Base-by-base conservation (phyloP, 202 grass and related monocot genomes). In the Carex arenaria region DNA sequence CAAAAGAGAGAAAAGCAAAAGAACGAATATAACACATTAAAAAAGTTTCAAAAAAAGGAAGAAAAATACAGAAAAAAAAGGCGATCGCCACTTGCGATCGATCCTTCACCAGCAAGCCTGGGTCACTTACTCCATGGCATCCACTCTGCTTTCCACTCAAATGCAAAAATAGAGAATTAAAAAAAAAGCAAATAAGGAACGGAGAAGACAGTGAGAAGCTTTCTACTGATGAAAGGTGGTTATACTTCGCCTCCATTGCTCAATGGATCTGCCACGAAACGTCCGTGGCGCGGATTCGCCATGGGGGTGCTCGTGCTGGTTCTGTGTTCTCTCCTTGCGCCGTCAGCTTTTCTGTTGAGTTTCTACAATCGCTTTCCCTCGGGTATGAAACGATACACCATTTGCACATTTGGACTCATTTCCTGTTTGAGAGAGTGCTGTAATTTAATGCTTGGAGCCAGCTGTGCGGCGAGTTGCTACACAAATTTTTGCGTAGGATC, bases 261-360 rank as follows among this genome's bases (percentile, higher is more conserved):
- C 13, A 9, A 75, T 38, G 31, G 71, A 84, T 23, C 61, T 56
- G 36, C 63, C 7, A 63, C 90, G 62, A 95, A 92, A 86, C 86
- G 93, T 79, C 85, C 89, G 1, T 92, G 90, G 85, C 82, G 43
- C 2, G 86, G 67, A 32, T 86, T 89, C 6, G 90, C 88, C 11
- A 81, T 85, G 28, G 90, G 86, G 3, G 90, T 92, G 67, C 90
- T 89, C 54, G 88, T 85, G 38, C 82, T 94, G 1, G 88, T 94
- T 32, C 54, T 92, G 82, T 92, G 85, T 77, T 94, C 90, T 42
- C 60, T 90, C 45, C 86, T 94, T 15, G 86, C 91, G 14, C 86
- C 90, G 0, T 87, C 91, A 34, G 87, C 79, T 64, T 92, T 89
- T 82, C 87, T 89, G 40, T 28, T 92, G 61, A 87, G 87, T 22